Evolutionary conservation across 805 yeast species (phyloP).

Genomic region (Blastobotrys chiropterorum): DNA sequence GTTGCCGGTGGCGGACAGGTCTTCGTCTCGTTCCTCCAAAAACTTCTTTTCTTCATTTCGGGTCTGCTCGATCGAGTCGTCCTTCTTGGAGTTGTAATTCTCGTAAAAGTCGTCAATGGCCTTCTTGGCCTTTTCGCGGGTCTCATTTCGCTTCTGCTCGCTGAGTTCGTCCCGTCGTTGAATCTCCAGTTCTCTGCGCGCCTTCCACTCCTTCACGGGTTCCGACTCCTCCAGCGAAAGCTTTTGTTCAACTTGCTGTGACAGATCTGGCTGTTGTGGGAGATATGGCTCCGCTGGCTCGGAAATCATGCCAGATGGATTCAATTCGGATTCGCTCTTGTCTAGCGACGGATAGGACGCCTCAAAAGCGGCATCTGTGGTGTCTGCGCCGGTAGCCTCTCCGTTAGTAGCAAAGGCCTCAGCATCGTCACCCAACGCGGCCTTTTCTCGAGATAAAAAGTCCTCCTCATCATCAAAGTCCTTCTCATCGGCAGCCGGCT

Average conservation of each 20-base stretch:
- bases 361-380: conserved; percentile 16
- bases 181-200: conserved; percentile 72
- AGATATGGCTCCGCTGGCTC: conserved; percentile 19
- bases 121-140: conserved; percentile 69
- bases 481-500: conserved; percentile 10
- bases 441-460: conserved; percentile 36
- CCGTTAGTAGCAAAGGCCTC: conserved; percentile 28
- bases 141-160: conserved; percentile 53
- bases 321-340: conserved; percentile 5
- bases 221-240: conserved; percentile 44
- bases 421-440: conserved; percentile 38
- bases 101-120: conserved; percentile 90
- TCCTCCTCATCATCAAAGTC: conserved; percentile 30
- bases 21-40: conserved; percentile 63
- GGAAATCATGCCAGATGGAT: conserved; percentile 16
- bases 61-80: conserved; percentile 56
- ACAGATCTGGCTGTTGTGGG: conserved; percentile 13
- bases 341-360: conserved; percentile 26
- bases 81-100: conserved; percentile 79
- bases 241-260: conserved; percentile 3
- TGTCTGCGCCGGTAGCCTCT: conserved; percentile 15
- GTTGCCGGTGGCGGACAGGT: conserved; percentile 35
- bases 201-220: conserved; percentile 71
- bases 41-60: conserved; percentile 65
- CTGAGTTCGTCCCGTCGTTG: conserved; percentile 71